A percentile compares a stretch with the other conserved stretches of the same genome.
phyloP scores from a whole-genome alignment of 164 flowering plant genomes.

The Piper longum region DNA sequence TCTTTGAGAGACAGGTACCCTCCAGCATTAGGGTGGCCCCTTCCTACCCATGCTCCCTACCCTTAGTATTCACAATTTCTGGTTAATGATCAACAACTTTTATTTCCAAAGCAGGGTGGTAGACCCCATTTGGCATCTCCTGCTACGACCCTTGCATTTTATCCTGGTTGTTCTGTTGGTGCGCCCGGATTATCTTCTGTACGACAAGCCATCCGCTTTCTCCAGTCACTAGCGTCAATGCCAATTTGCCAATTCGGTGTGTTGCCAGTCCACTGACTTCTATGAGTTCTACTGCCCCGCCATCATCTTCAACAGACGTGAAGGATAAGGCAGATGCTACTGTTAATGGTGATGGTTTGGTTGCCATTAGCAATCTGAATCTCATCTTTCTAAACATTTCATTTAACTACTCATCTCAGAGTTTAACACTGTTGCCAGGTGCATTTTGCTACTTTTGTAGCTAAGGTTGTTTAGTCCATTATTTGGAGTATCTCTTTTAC shows the following conservation, averaged over 20 bases:
- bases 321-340: conserved; percentile 24
- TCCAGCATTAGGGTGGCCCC: too few species aligned
- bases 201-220: too few species aligned
- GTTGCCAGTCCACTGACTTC: conserved; percentile 19
- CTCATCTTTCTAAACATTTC: conserved; percentile 31
- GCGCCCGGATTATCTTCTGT: conserved; percentile 64
- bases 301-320: conserved; percentile 31
- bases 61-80: too few species aligned
- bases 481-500: neutral
- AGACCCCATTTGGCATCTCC: conserved; percentile 34
- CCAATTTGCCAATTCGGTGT: conserved; percentile 29
- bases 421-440: neutral
- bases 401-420: neutral
- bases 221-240: conserved; percentile 41
- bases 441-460: neutral
- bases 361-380: conserved; percentile 20
- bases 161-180: conserved; percentile 30
- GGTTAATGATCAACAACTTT: too few species aligned
- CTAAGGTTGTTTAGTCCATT: neutral
- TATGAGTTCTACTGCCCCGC: conserved; percentile 16
- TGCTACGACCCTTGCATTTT: conserved; percentile 23
- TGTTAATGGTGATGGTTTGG: conserved; percentile 12
- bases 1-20: too few species aligned
- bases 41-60: too few species aligned
- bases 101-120: conserved; percentile 72